Evolutionary conservation across 2,329 filamentous ascomycete species (phyloP).

Genomic region (Bipolaris bicolor): DNA sequence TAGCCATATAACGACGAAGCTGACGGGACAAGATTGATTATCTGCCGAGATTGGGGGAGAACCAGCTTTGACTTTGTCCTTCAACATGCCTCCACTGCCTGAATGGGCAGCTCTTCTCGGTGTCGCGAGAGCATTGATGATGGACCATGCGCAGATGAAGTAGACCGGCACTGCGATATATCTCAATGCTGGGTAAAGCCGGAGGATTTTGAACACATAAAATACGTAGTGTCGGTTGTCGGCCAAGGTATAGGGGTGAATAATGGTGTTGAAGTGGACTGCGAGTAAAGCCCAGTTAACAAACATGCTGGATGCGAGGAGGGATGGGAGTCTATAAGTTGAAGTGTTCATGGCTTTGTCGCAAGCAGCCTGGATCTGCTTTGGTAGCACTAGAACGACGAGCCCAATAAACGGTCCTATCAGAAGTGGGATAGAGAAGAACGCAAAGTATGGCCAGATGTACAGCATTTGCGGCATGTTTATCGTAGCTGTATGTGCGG

Average conservation of each 20-base stretch:
- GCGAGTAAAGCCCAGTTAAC: slow-evolving; percentile 51
- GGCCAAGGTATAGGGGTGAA: slow-evolving; percentile 94
- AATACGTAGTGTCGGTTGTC: slow-evolving; percentile 98
- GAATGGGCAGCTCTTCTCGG: slow-evolving; percentile 28
- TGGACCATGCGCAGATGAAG: slow-evolving; percentile 70
- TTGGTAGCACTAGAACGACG: slow-evolving; percentile 35
- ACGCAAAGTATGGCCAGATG: slow-evolving; percentile 85
- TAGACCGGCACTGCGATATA: slow-evolving; percentile 75
- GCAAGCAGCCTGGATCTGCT: slow-evolving; percentile 13
- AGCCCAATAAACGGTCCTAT: slow-evolving; percentile 59
- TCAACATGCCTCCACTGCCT: slow-evolving; percentile 1
- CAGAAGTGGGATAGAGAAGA: slow-evolving; percentile 86
- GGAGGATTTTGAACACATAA: slow-evolving; percentile 87
- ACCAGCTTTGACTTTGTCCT: slow-evolving; percentile 3
- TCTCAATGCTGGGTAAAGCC: slow-evolving; percentile 66
- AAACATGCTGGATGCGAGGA: slow-evolving; percentile 46
- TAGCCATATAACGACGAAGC: slow-evolving; percentile 67
- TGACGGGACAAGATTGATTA: slow-evolving; percentile 31
- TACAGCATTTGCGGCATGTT: slow-evolving; percentile 95
- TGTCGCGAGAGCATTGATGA: slow-evolving; percentile 66
- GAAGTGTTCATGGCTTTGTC: slow-evolving; percentile 12
- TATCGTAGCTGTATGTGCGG: slow-evolving; percentile 87
- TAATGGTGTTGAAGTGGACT: slow-evolving; percentile 84
- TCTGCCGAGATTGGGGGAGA: slow-evolving; percentile 11
- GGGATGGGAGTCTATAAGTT: slow-evolving; percentile 14